Percentiles rank a stretch among this genome's conserved stretches.
phyloP scores from a whole-genome alignment of 2,329 filamentous ascomycete species.

The Talaromyces sp. region DNA sequence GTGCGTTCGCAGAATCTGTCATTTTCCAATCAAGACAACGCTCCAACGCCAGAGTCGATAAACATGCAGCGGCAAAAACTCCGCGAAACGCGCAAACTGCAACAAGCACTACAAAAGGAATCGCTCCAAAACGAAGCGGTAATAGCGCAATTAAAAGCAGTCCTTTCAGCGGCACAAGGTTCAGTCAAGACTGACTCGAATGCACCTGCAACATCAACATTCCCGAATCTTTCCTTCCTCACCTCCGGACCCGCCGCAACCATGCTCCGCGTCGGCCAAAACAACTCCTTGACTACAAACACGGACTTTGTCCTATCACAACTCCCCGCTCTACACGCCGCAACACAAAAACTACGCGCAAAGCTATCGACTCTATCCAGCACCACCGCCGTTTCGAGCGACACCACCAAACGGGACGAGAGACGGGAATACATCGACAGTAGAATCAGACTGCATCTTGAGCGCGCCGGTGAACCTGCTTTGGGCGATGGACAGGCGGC shows the following conservation, averaged over 20 bases:
- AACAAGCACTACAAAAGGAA: slow-evolving; percentile 68
- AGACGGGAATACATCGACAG: slow-evolving; percentile 80
- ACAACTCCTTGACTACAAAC: slow-evolving; percentile 45
- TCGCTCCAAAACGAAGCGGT: slow-evolving; percentile 69
- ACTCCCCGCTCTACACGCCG: slow-evolving; percentile 70
- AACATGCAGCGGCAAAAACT: slow-evolving; percentile 70
- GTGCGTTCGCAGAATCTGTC: slow-evolving; percentile 35
- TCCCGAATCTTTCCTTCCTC: slow-evolving; percentile 56
- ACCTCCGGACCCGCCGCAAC: slow-evolving; percentile 50
- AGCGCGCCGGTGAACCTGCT: slow-evolving; percentile 50
- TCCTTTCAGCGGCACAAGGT: slow-evolving; percentile 46
- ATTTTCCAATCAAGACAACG: slow-evolving; percentile 31
- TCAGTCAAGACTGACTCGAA: slow-evolving; percentile 11
- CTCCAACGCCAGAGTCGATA: slow-evolving; percentile 66
- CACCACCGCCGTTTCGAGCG: slow-evolving; percentile 31
- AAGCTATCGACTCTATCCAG: slow-evolving; percentile 53
- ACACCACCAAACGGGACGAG: slow-evolving; percentile 63
- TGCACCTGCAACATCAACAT: slow-evolving; percentile 24
- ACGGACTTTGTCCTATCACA: slow-evolving; percentile 76
- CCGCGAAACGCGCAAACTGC: slow-evolving; percentile 74
- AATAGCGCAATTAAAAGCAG: slow-evolving; percentile 61
- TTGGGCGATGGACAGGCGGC: slow-evolving; percentile 36
- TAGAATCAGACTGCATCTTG: slow-evolving; percentile 73
- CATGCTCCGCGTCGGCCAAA: slow-evolving; percentile 45
- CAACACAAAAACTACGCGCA: slow-evolving; percentile 67